phyloP scores from a whole-genome alignment of 257 asterid species.

The Solanum sparsipilum region DNA sequence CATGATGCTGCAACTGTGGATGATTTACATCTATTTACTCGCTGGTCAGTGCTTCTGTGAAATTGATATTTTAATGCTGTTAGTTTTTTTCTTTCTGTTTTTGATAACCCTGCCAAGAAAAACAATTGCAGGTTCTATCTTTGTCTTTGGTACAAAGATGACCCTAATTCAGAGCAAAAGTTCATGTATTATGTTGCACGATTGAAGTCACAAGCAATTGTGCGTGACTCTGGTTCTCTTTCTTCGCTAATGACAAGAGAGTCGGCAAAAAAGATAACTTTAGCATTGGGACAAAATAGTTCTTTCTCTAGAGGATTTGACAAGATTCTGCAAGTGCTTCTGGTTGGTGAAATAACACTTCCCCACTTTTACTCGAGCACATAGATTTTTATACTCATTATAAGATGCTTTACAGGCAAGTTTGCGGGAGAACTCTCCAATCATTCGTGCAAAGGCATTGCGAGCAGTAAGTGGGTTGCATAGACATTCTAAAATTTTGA shows the following conservation, averaged over 20 bases:
- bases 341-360: conserved; percentile 54
- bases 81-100: neutral
- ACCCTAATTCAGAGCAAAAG: conserved; percentile 63
- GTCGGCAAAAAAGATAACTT: conserved; percentile 57
- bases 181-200: conserved; percentile 52
- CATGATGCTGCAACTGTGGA: conserved; percentile 73
- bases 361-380: conserved; percentile 3
- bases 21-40: conserved; percentile 54
- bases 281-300: conserved; percentile 88
- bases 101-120: conserved; percentile 4
- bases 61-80: neutral
- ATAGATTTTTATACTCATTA: neutral
- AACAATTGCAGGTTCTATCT: conserved; percentile 81
- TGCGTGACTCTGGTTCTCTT: conserved; percentile 46
- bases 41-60: conserved; percentile 56
- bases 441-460: conserved; percentile 94
- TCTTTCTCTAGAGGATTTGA: conserved; percentile 94
- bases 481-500: conserved; percentile 2
- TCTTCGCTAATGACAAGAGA: conserved; percentile 64
- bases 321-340: conserved; percentile 86
- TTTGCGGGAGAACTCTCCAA: conserved; percentile 87
- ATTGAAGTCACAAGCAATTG: conserved; percentile 63
- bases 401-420: conserved; percentile 59
- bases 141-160: conserved; percentile 96
- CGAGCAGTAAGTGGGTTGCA: conserved; percentile 67